Evolutionary conservation across 495 filamentous ascomycete genomes (phyloP), one percentile per base, ranked within the genome.

Genomic region (Hypoxylon fragiforme): DNA sequence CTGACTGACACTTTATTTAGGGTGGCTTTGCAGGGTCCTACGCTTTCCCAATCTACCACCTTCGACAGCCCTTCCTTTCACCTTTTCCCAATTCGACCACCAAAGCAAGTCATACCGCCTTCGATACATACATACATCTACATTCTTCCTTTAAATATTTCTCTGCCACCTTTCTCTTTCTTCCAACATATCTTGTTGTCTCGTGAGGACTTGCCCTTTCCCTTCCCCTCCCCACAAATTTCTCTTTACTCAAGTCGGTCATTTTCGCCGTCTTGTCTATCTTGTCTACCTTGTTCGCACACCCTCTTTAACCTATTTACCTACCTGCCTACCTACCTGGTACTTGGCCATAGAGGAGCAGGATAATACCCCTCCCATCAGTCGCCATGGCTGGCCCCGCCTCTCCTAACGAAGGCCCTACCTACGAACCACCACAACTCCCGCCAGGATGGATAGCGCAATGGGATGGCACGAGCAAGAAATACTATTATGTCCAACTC

Each of bases 361-460:
- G 35, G 50, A 63, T 55, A 60, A 55, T 39, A 60, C 51, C 52
- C 48, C 50, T 51, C 48, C 54, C 59, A 3, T 58, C 53, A 53
- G 61, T 60, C 60, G 53, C 44, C 36, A 79, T 79, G 76, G 68
- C 75, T 55, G 76, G 76, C 52, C 69, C 76, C 50, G 71, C 76
- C 50, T 81, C 80, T 51, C 82, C 83, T 31, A 81, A 81, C 64
- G 83, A 83, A 66, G 87, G 87, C 44, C 87, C 87, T 47, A 86
- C 83, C 18, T 85, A 80, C 56, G 81, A 84, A 47, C 87, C 86
- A 44, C 87, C 87, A 22, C 78, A 73, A 42, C 77, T 90, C 16
- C 86, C 87, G 12, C 73, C 82, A n/a, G 87, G 87, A 55, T 90
- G 87, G 87, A 87, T 91, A 54, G 85, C 89, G 14, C 89, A 92